phyloP scores from a whole-genome alignment of 129 eudicot genomes.

The Helichrysum umbraculigerum region DNA sequence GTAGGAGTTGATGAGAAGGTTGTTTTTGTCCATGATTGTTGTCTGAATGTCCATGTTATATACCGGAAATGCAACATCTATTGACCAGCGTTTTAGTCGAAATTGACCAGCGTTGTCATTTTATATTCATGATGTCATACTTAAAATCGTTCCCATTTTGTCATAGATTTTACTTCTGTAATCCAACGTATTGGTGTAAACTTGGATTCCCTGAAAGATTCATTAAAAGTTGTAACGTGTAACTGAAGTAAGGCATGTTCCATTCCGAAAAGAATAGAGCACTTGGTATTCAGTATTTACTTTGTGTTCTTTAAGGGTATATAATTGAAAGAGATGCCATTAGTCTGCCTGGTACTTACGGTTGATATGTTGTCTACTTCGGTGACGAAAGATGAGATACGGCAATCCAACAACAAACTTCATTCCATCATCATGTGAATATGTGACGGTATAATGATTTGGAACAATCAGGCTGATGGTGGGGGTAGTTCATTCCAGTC shows the following conservation, averaged over 20 bases:
- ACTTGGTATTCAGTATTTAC: too few relatives aligned
- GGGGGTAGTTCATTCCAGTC: background rate
- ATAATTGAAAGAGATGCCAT: too few relatives aligned
- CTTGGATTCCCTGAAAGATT: background rate
- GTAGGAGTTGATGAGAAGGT: conserved; percentile 6
- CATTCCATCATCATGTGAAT: background rate
- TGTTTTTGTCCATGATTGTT: background rate
- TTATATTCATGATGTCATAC: too few relatives aligned
- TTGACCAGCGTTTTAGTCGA: too few relatives aligned
- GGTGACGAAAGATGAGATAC: background rate
- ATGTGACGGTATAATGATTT: background rate
- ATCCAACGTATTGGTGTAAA: too few relatives aligned
- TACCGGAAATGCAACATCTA: too few relatives aligned
- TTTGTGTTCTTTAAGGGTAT: too few relatives aligned
- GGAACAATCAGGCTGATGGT: background rate
- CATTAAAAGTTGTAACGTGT: background rate
- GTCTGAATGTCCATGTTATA: background rate
- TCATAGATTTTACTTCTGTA: too few relatives aligned
- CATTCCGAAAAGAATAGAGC: too few relatives aligned
- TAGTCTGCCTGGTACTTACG: too few relatives aligned
- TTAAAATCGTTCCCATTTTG: too few relatives aligned
- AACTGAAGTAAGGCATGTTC: background rate
- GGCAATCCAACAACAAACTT: background rate
- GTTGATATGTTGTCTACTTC: background rate
- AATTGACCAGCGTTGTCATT: too few relatives aligned